Evolutionary conservation across 441 rosid species (phyloP).

Genomic region (Manihot esculenta): DNA sequence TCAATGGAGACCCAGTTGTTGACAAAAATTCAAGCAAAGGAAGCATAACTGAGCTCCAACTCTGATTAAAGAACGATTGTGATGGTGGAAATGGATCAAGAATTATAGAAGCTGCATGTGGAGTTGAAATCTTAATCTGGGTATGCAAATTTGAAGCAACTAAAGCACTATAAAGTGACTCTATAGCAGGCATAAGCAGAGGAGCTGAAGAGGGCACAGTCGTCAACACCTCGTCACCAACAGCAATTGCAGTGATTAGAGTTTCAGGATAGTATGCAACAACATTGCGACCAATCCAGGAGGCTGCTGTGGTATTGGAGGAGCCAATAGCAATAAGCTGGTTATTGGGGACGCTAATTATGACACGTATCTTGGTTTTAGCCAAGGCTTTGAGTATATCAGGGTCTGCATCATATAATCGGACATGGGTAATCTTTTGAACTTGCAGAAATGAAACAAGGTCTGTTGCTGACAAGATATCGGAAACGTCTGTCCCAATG

Average conservation of each 20-base stretch:
- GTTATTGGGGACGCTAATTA: slow-evolving; percentile 87
- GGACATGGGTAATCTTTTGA: slow-evolving; percentile 73
- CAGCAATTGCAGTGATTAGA: slow-evolving; percentile 65
- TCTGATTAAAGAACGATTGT: slow-evolving; percentile 92
- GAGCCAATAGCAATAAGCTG: slow-evolving; percentile 95
- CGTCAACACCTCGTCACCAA: slow-evolving; percentile 91
- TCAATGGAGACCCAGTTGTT: slow-evolving; percentile 72
- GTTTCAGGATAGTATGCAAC: slow-evolving; percentile 82
- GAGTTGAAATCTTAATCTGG: slow-evolving; percentile 88
- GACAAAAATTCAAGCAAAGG: slow-evolving; percentile 84
- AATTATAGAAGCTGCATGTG: slow-evolving; percentile 79
- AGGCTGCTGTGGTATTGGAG: slow-evolving; percentile 79
- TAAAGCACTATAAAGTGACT: slow-evolving; percentile 77
- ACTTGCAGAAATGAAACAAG: slow-evolving; percentile 69
- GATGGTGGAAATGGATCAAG: slow-evolving; percentile 92
- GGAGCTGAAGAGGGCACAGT: slow-evolving; percentile 88
- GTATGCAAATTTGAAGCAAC: slow-evolving; percentile 87
- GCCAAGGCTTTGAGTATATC: slow-evolving; percentile 76
- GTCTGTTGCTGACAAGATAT: slow-evolving; percentile 45
- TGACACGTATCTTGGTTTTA: slow-evolving; percentile 86
- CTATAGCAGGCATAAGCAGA: slow-evolving; percentile 74
- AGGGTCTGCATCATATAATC: slow-evolving; percentile 83
- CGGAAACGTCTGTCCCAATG: slow-evolving; percentile 76
- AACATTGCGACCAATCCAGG: slow-evolving; percentile 81
- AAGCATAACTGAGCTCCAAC: slow-evolving; percentile 62